A percentile compares a stretch with the other conserved stretches of the same genome.
Evolutionary conservation across 108 stramenopile species (phyloP).

Genomic region (Chaetoceros muelleri): DNA sequence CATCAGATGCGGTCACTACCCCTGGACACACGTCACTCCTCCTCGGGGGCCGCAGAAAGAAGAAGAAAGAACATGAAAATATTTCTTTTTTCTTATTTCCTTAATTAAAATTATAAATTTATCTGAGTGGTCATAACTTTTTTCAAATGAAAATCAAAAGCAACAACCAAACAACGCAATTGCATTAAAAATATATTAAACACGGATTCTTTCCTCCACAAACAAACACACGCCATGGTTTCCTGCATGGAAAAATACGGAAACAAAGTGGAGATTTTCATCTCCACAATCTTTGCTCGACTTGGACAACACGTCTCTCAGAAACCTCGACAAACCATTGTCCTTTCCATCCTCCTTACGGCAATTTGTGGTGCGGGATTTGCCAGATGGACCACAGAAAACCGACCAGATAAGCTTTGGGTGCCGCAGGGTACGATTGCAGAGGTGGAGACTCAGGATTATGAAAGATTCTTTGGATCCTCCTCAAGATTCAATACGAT

Average conservation of each 20-base stretch:
- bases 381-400: slow-evolving; percentile 34
- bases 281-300: slow-evolving; percentile 23
- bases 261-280: slow-evolving; percentile 28
- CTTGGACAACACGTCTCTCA: slow-evolving; percentile 32
- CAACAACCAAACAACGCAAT: too few species aligned
- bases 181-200: too few species aligned
- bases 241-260: slow-evolving; percentile 31
- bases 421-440: slow-evolving; percentile 52
- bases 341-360: slow-evolving; percentile 21
- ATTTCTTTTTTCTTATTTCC: too few species aligned
- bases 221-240: too few species aligned
- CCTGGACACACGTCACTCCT: too few species aligned
- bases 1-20: too few species aligned
- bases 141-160: too few species aligned
- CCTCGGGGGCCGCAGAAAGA: too few species aligned
- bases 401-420: slow-evolving; percentile 53
- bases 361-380: slow-evolving; percentile 32
- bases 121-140: too few species aligned
- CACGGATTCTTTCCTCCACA: too few species aligned
- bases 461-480: slow-evolving; percentile 24
- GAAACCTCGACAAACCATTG: slow-evolving; percentile 38
- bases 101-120: too few species aligned
- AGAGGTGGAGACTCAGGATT: slow-evolving; percentile 27
- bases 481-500: slow-evolving; percentile 30
- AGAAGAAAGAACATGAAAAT: too few species aligned